phyloP scores from a whole-genome alignment of 495 filamentous ascomycete genomes.

The Neurospora sp. region DNA sequence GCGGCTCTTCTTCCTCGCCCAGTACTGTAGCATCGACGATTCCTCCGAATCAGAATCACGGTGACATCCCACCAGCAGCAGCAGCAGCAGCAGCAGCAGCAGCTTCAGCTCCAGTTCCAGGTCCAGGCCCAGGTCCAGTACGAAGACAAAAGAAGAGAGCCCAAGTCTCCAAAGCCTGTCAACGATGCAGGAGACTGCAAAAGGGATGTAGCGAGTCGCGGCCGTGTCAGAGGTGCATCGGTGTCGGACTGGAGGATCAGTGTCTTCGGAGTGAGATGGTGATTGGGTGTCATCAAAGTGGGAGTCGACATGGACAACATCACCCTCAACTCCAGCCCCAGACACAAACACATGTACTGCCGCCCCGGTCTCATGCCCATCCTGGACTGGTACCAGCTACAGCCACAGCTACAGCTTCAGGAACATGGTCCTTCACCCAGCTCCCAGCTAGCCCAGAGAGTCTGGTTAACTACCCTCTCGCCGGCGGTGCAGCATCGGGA shows the following conservation, averaged over 20 bases:
- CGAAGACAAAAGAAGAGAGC: constrained; percentile 2
- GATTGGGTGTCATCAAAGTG: neutral
- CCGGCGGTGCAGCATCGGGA: neutral
- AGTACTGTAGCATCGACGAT: neutral
- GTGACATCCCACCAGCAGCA: neutral
- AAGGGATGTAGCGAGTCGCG: constrained; percentile 22
- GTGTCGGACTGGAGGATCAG: constrained; percentile 16
- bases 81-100: too few relatives aligned
- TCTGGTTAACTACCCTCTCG: neutral
- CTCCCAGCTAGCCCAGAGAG: neutral
- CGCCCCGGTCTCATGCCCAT: neutral
- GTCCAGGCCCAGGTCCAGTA: neutral
- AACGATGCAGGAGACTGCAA: constrained; percentile 20
- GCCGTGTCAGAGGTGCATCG: constrained; percentile 20
- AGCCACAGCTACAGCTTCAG: neutral
- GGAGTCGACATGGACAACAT: neutral
- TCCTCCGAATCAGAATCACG: neutral
- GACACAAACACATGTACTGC: neutral
- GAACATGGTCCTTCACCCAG: neutral
- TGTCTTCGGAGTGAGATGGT: constrained; percentile 3
- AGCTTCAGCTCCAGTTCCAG: neutral
- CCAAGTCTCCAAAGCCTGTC: constrained; percentile 23
- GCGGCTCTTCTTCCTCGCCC: neutral
- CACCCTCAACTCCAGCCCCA: neutral
- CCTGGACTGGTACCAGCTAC: neutral